Conservation (phyloP, 1,284 basidiomycete genomes). For the Ustilago cynodontis region DNA sequence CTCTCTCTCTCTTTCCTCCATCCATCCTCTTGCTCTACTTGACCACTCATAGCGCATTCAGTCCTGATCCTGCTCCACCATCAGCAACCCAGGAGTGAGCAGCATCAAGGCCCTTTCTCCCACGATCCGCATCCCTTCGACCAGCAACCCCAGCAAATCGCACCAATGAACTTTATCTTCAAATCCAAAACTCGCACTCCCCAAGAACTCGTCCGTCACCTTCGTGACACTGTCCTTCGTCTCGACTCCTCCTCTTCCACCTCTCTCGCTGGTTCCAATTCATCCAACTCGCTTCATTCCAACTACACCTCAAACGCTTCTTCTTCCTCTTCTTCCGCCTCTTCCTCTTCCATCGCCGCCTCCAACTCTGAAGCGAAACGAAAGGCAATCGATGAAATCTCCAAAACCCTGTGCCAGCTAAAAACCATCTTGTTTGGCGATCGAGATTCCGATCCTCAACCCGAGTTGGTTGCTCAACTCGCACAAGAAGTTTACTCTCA, state of each 20-base stretch:
- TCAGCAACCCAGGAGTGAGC: no score
- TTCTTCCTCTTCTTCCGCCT: constrained; percentile 7
- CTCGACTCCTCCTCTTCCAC: constrained; percentile 53
- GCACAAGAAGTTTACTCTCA: constrained; percentile 95
- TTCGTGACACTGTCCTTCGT: constrained; percentile 60
- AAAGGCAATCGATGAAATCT: constrained; percentile 86
- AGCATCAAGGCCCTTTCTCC: no score
- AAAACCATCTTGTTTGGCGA: constrained; percentile 88
- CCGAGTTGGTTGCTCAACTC: constrained; percentile 76
- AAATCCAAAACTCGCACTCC: constrained; percentile 65
- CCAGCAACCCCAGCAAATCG: background rate
- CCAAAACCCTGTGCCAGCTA: constrained; percentile 88
- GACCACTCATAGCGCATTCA: no score
- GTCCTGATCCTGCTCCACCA: no score
- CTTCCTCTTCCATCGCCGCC: constrained; percentile 12
- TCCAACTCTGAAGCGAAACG: constrained; percentile 26
- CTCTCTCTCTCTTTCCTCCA: background rate
- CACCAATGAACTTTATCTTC: constrained; percentile 69
- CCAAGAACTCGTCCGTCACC: constrained; percentile 60
- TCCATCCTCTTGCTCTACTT: background rate
- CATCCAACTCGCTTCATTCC: constrained; percentile 31
- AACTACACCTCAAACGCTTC: constrained; percentile 19
- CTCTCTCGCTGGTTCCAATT: constrained; percentile 21
- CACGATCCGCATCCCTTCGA: no score
- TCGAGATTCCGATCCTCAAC: constrained; percentile 80